Conservation (phyloP, 139 green algal genomes). For the Coelastrella sp. region DNA sequence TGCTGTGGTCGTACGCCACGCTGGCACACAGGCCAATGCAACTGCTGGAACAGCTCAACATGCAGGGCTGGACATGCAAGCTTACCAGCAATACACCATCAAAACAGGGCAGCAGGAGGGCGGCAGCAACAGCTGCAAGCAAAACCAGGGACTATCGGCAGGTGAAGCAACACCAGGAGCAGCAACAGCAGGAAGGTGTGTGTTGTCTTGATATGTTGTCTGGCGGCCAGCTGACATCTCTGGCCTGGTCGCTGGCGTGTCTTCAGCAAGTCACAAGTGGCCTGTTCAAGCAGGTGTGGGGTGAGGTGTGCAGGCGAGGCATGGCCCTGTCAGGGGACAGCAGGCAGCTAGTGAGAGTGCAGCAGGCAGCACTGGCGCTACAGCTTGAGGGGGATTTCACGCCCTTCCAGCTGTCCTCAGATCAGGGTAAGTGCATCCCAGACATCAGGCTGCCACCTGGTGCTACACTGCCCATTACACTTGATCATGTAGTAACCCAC, state of each 20-base stretch:
- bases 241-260: slow-evolving; percentile 59
- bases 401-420: neutral
- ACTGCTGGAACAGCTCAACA: slow-evolving; percentile 48
- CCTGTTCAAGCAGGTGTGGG: slow-evolving; percentile 48
- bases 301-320: slow-evolving; percentile 31
- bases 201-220: slow-evolving; percentile 3
- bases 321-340: neutral
- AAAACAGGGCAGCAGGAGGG: slow-evolving; percentile 11
- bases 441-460: neutral
- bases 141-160: neutral
- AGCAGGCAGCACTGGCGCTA: slow-evolving; percentile 40
- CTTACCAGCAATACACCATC: neutral
- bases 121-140: neutral
- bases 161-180: slow-evolving; percentile 4
- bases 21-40: slow-evolving; percentile 42
- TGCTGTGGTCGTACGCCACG: slow-evolving; percentile 60
- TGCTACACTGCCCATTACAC: neutral
- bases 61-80: slow-evolving; percentile 10
- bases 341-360: slow-evolving; percentile 20
- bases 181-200: neutral
- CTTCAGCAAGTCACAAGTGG: slow-evolving; percentile 41
- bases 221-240: slow-evolving; percentile 44
- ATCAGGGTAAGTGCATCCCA: neutral
- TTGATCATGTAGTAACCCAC: neutral
- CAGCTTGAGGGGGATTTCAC: neutral